Evolutionary conservation across 1,284 basidiomycete genomes (phyloP), one percentile per base, ranked within the genome.

Genomic region (Farysia itapuensis): DNA sequence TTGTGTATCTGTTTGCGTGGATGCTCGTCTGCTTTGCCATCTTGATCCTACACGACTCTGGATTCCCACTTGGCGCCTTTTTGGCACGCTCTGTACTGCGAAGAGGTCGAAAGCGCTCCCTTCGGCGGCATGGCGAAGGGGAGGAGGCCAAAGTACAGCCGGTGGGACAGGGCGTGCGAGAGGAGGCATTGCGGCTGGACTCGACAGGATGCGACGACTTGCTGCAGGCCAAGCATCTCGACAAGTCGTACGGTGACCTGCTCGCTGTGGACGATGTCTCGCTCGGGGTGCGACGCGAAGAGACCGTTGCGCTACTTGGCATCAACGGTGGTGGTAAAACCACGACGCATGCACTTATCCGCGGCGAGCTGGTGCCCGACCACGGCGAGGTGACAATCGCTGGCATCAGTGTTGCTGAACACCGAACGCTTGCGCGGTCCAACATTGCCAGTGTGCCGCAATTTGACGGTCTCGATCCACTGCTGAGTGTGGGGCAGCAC

Each of bases 261-360:
- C 82, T 79, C 26, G 86, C 86, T 0, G 86, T 89, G 0, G 84
- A 89, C 65, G 81, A 87, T 56, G 84, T 89, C 30, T 85, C 82
- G 47, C 84, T 89, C 63, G 84, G 83, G 0, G 84, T 89, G 11
- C 78, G 82, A 0, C 77, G 75, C 15, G 81, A 86, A 34, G 84
- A 84, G 1, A 81, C 86, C 2, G 87, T 88, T 54, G 85, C 85
- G 4, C 77, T 90, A 54, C 80, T 89, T 14, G 88, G 88, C 4
- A 87, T 87, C 1, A 90, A 89, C 57, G 88, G 88, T 1, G 88
- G 87, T 9, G 79, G 78, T 0, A 89, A 89, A 77, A 89, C 86
- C 4, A 88, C 88, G 4, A 49, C 50, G 11, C 58, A 61, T 19
- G 22, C 51, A 19, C 45, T 61, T 8, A 57, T 61, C 25, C 46